Evolutionary conservation across 2,329 filamentous ascomycete genomes (phyloP).

Genomic region (Tolypocladium album): DNA sequence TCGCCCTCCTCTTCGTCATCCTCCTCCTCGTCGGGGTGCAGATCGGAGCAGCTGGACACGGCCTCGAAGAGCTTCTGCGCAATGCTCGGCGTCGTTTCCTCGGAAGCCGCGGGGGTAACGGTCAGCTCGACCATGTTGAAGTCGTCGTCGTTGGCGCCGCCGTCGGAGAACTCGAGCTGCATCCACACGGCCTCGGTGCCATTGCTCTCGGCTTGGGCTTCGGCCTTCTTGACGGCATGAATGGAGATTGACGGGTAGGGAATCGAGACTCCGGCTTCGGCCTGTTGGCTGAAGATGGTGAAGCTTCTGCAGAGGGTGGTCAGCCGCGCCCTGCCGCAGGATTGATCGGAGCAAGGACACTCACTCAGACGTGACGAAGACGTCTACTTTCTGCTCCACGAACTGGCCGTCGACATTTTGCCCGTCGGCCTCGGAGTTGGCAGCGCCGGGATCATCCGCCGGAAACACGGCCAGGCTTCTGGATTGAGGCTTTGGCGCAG

Average conservation of each 20-base stretch:
- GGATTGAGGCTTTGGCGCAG: slow-evolving; percentile 43
- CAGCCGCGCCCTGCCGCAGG: background rate
- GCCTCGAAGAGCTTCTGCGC: slow-evolving; percentile 49
- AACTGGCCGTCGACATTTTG: slow-evolving; percentile 23
- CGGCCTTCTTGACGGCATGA: slow-evolving; percentile 58
- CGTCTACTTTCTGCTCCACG: slow-evolving; percentile 38
- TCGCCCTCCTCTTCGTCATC: slow-evolving; percentile 47
- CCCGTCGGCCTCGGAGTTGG: slow-evolving; percentile 8
- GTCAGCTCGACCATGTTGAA: slow-evolving; percentile 58
- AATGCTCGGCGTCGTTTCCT: slow-evolving; percentile 11
- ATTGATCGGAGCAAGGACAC: background rate
- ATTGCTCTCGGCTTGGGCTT: slow-evolving; percentile 22
- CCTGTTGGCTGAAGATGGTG: slow-evolving; percentile 50
- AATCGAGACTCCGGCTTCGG: slow-evolving; percentile 52
- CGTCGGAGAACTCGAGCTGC: slow-evolving; percentile 54
- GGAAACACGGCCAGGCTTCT: slow-evolving; percentile 44
- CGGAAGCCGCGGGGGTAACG: slow-evolving; percentile 39
- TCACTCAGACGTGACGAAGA: slow-evolving; percentile 50
- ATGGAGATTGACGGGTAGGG: slow-evolving; percentile 66
- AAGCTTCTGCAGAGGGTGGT: slow-evolving; percentile 27
- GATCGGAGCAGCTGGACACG: slow-evolving; percentile 62
- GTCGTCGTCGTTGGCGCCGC: slow-evolving; percentile 50
- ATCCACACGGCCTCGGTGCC: slow-evolving; percentile 48
- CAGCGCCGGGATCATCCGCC: slow-evolving; percentile 22
- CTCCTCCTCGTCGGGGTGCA: slow-evolving; percentile 58